phyloP scores from a whole-genome alignment of 1,284 basidiomycete species.

The Caloboletus firmus region DNA sequence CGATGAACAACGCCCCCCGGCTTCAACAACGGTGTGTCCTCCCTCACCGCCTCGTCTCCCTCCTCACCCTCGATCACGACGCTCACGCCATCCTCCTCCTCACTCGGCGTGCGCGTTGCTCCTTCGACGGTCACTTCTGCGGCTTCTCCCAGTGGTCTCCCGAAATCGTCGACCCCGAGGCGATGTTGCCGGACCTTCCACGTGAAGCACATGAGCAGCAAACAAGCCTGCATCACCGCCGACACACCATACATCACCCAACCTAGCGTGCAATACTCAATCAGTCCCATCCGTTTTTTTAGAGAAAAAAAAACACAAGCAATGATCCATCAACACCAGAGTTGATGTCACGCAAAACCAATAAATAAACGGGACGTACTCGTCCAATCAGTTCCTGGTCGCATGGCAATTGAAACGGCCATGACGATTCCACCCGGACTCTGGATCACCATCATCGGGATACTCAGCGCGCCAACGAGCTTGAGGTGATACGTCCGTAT shows the following conservation, averaged over 20 bases:
- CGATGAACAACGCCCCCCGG: constrained; percentile 16
- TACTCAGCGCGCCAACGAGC: constrained; percentile 88
- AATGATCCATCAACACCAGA: background rate
- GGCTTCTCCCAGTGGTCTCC: constrained; percentile 50
- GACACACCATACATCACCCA: constrained; percentile 88
- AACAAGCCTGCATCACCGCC: constrained; percentile 79
- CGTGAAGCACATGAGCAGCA: constrained; percentile 77
- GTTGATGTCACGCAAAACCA: background rate
- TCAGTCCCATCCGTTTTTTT: background rate
- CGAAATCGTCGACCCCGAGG: constrained; percentile 92
- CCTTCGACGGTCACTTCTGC: background rate
- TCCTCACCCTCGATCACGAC: constrained; percentile 25
- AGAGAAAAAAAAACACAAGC: background rate
- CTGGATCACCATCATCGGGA: constrained; percentile 95
- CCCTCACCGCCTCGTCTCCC: constrained; percentile 12
- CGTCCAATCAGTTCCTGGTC: constrained; percentile 84
- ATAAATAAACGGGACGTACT: constrained; percentile 44
- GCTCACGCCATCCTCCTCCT: constrained; percentile 16
- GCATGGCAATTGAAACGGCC: constrained; percentile 71
- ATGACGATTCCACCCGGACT: constrained; percentile 90
- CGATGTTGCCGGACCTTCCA: constrained; percentile 78
- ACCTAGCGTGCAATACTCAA: constrained; percentile 39
- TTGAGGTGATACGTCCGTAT: constrained; percentile 74
- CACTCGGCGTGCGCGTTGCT: background rate
- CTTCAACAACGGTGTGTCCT: constrained; percentile 33